Base-by-base conservation (phyloP, 345 rosid species). In the Eucalyptus cloeziana region DNA sequence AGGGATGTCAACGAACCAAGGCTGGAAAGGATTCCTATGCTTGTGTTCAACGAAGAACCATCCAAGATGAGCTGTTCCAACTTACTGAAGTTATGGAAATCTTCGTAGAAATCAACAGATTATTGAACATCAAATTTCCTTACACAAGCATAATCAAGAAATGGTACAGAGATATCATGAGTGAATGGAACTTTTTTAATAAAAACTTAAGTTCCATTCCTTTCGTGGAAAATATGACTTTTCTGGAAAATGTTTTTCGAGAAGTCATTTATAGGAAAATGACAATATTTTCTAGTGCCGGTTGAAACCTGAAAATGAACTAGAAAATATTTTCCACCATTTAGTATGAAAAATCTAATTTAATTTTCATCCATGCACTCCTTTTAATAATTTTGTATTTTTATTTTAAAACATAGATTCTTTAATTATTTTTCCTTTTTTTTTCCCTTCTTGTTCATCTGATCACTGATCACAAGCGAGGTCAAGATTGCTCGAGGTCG, bases 381-480 rank as follows among this genome's bases (percentile, higher is more conserved):
- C 8, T 52, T 52, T 52, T 8, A 17, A 7, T 52, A 52, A 51
- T 3, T 1, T 51, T 6, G 2, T 6, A 17, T 51, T 16, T 16
- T 51, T 50, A 51, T 51, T 51, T 51, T 5, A 15, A 50, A 50
- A 49, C 2, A 7, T 52, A 52, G 7, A 4, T 2, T 51, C 1
- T 51, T 51, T 16, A 13, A 49, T 49, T 13, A 5, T 51, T 51
- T 51, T 16, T 49, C 1, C 2, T 12, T 49, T 4, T 16, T 16
- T 6, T 15, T 49, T 49, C 0, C 51, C 51, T 51, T 51, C 21
- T 51, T 51, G 19, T 51, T 16, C 3, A 0, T 0, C 54, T 2
- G 1, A 51, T 51, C 54, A 16, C 3, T 0, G 0, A 1, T 3
- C 54, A 51, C 1, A 2, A 1, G 8, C 1, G 54, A 51, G 54